Base-by-base conservation (phyloP, 1,284 basidiomycete genomes). In the Trichosporon sp. region DNA sequence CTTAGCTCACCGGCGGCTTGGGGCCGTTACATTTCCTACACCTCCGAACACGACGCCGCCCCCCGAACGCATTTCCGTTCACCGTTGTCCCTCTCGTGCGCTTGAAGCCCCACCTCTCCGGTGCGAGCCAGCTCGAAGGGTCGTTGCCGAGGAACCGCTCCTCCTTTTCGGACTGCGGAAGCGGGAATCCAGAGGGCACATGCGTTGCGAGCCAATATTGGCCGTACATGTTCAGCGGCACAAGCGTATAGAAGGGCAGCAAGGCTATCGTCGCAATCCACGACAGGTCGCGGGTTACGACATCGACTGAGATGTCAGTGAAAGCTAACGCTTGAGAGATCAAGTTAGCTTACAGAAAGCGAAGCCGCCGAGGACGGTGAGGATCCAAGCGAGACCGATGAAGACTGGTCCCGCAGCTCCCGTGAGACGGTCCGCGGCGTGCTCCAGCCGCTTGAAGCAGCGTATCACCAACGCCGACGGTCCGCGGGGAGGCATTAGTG, bases 361-460 rank as follows among this genome's bases (percentile, higher is more conserved):
- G 73, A 93, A 76, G 0, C 89, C 86, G 31, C 93, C 94, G 0
- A 87, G 79, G 2, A 86, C 83, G 48, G 96, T 89, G 59, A 98
- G 87, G 5, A 89, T 75, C 74, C 91, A 86, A 14, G 94, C 95
- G 31, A 95, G 85, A 0, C 84, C 87, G 67, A 98, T 89, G 82
- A 98, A 98, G 77, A 92, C 88, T 0, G 95, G 95, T 0, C 96
- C 96, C 14, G 93, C 95, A 67, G 91, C 90, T 71, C 94, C 94
- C 0, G 94, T 97, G 54, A 96, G 76, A 78, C 88, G 87, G 83
- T 97, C 94, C 4, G 89, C 93, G 64, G 86, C 84, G 64, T 89
- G 85, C 84, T 98, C 95, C 37, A 96, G 83, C 26, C 87, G 85
- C 80, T 90, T 92, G 86, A 96, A 97, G 85, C 92, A 95, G 67